Evolutionary conservation across 73 alveolate species (phyloP).

Genomic region (Symbiodinium natans): DNA sequence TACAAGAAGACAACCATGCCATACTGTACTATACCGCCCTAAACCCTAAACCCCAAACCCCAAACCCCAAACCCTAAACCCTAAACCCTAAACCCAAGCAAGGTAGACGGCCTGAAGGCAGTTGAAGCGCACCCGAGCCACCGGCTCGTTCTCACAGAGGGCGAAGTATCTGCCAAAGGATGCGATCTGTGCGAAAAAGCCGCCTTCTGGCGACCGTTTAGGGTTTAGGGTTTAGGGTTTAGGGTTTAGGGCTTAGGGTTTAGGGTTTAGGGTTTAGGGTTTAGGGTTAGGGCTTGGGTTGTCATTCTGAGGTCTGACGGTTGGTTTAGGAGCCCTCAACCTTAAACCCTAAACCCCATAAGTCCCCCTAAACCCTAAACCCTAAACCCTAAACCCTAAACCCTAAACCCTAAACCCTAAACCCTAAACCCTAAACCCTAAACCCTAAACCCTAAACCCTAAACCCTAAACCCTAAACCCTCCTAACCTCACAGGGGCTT

Average conservation of each 20-base stretch:
- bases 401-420: not conserved
- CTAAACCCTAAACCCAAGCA: not conserved
- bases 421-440: not conserved
- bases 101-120: slow-evolving; percentile 62
- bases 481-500: not conserved
- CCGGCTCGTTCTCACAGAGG: slow-evolving; percentile 91
- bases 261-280: not conserved
- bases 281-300: too few relatives aligned
- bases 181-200: not conserved
- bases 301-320: too few relatives aligned
- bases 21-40: not conserved
- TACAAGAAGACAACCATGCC: too few relatives aligned
- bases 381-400: too few relatives aligned
- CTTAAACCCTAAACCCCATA: too few relatives aligned
- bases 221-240: not conserved
- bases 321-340: too few relatives aligned
- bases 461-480: not conserved
- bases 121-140: slow-evolving; percentile 91
- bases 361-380: too few relatives aligned
- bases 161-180: slow-evolving; percentile 47
- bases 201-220: too few relatives aligned
- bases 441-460: not conserved
- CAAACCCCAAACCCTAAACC: not conserved
- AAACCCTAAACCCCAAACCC: not conserved
- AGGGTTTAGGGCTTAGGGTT: not conserved